Evolutionary conservation across 345 rosid species (phyloP).

Genomic region (Salix brachista): DNA sequence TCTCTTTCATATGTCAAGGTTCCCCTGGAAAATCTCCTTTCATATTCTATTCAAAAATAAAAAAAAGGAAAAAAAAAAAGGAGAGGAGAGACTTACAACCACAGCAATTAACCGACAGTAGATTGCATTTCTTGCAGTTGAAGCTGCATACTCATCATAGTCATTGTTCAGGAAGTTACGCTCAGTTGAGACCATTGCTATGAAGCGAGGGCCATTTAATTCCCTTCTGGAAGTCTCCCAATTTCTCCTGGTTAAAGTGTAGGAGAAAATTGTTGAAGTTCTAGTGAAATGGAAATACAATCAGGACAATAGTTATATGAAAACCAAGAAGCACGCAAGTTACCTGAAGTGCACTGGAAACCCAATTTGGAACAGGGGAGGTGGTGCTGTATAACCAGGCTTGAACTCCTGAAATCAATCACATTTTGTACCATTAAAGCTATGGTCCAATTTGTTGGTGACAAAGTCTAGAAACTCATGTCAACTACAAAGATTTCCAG

Average conservation of each 20-base stretch:
- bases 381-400: slow-evolving; percentile 85
- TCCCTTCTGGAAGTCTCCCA: slow-evolving; percentile 71
- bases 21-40: no score
- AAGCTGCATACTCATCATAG: slow-evolving; percentile 46
- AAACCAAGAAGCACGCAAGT: not conserved
- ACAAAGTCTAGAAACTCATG: no score
- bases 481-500: not conserved
- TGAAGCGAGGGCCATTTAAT: slow-evolving; percentile 40
- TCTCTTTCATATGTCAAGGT: not conserved
- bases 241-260: slow-evolving; percentile 46
- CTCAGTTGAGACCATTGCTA: slow-evolving; percentile 72
- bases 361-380: slow-evolving; percentile 66
- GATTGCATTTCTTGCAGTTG: slow-evolving; percentile 49
- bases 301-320: not conserved
- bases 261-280: not conserved
- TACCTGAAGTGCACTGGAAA: slow-evolving; percentile 82
- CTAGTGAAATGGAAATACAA: not conserved
- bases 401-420: slow-evolving; percentile 55
- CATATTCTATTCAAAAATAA: no score
- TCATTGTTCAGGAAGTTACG: slow-evolving; percentile 34
- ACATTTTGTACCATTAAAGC: slow-evolving; percentile 6
- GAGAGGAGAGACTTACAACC: slow-evolving; percentile 39
- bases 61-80: no score
- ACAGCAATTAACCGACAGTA: slow-evolving; percentile 60
- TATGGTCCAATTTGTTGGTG: no score